A percentile compares a stretch with the other conserved stretches of the same genome.
Conservation (phyloP, 306 rosid species). For the Mimosa pudica region DNA sequence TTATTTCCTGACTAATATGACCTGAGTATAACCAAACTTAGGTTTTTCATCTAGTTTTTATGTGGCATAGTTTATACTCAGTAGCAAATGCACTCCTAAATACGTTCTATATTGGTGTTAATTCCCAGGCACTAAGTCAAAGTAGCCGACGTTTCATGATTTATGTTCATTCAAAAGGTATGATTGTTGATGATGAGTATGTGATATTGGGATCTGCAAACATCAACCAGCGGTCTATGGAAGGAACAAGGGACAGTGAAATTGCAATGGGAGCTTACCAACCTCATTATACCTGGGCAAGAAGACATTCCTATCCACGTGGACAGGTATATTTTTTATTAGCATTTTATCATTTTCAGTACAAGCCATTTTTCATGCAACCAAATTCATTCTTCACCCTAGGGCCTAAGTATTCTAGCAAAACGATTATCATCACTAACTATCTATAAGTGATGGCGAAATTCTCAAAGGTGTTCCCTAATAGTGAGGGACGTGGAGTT, state of each 20-base stretch:
- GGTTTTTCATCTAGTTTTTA: neutral
- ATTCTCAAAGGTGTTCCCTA: neutral
- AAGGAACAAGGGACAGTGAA: slow-evolving; percentile 99
- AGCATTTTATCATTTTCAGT: slow-evolving; percentile 23
- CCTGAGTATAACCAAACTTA: slow-evolving; percentile 4
- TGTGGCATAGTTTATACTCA: neutral
- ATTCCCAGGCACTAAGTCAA: slow-evolving; percentile 66
- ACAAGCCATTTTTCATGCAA: slow-evolving; percentile 4
- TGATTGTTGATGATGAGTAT: slow-evolving; percentile 94
- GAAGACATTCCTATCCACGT: slow-evolving; percentile 55
- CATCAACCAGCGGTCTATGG: slow-evolving; percentile 98
- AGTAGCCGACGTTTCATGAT: slow-evolving; percentile 90
- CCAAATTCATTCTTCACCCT: slow-evolving; percentile 9
- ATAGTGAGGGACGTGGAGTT: neutral
- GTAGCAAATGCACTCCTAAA: slow-evolving; percentile 10
- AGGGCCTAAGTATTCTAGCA: slow-evolving; percentile 6
- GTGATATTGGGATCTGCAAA: slow-evolving; percentile 94
- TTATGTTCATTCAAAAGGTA: slow-evolving; percentile 97
- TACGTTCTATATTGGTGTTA: slow-evolving; percentile 37
- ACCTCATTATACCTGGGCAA: slow-evolving; percentile 84
- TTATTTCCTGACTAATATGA: slow-evolving; percentile 9
- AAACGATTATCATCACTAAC: neutral
- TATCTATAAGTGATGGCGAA: neutral
- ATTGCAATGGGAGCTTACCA: slow-evolving; percentile 98
- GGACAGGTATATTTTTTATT: slow-evolving; percentile 66